Base-by-base conservation (phyloP, 495 filamentous ascomycete genomes). In the Neurospora tetraspora region DNA sequence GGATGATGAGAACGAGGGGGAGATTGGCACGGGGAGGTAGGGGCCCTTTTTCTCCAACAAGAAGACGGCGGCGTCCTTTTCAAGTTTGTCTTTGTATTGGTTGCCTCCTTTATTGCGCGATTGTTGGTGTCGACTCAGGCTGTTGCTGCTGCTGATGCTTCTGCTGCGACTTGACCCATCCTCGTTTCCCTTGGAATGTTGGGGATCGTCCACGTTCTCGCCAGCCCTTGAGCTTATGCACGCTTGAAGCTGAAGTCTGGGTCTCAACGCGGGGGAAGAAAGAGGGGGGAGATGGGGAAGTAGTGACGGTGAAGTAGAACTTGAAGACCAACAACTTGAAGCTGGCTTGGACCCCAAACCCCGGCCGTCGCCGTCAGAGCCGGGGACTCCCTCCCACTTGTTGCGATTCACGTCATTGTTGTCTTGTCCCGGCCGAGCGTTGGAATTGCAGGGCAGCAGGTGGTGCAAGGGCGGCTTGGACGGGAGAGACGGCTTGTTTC, bases 391-490 rank as follows among this genome's bases (percentile, higher is more conserved):
- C 53, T 61, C 53, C 53, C 27, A 65, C 53, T 34, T 65, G 53
- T 34, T 65, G 23, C 53, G 14, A 65, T 65, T 65, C 53, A 65
- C 53, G 53, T 71, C 69, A 59, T 42, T 36, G 69, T 69, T 65
- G 61, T 38, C 71, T 70, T 53, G 73, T 39, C 39, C n/a, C 11
- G 70, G 39, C 73, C 73, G 40, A 61, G 70, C 70, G 68, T 72
- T 74, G 39, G 31, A 39, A 39, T 72, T 71, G 18, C 27, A 65
- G 45, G 73, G 71, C 71, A 72, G 37, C 39, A 40, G 73, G 27
- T 36, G 73, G 27, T 36, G 53, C 53, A 65, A 65, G 53, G 53
- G 53, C 53, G 27, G 53, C 53, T 65, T 65, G 53, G 27, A 61
- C 53, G 53, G 53, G 27, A 23, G n/a, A 12, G n/a, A 27, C 20